Evolutionary conservation across 192 early-diverging fungal species (phyloP).

Genomic region (Coemansia javaensis): DNA sequence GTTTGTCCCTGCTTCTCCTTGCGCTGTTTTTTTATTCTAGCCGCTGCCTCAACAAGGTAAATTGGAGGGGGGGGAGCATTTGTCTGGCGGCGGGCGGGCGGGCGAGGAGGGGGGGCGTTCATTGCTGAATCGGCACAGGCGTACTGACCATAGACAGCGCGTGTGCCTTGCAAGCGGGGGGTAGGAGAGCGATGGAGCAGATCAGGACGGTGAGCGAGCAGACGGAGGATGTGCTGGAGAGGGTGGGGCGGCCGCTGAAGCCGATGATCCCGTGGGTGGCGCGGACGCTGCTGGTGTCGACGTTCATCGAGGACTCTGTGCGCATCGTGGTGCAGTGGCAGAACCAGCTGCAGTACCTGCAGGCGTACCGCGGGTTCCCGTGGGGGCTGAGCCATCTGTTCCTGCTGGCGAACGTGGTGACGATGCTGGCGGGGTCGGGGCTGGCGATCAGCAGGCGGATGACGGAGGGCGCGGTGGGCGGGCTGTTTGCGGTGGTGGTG

Average conservation of each 20-base stretch:
- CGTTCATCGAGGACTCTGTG: constrained; percentile 91
- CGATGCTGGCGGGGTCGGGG: constrained; percentile 82
- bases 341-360: constrained; percentile 83
- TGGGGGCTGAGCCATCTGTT: constrained; percentile 82
- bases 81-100: too few species aligned
- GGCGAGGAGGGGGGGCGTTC: too few species aligned
- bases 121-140: too few species aligned
- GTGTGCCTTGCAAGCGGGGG: too few species aligned
- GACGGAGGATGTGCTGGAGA: constrained; percentile 75
- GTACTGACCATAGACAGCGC: too few species aligned
- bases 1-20: too few species aligned
- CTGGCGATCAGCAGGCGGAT: constrained; percentile 77
- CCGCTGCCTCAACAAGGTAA: too few species aligned
- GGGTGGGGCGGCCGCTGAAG: constrained; percentile 74
- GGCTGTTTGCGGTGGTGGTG: constrained; percentile 76
- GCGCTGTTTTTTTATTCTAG: too few species aligned
- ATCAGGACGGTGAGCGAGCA: constrained; percentile 50
- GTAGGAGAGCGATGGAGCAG: constrained; percentile 35
- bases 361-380: constrained; percentile 75
- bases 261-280: constrained; percentile 86
- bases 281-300: constrained; percentile 91
- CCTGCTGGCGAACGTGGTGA: constrained; percentile 72
- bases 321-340: constrained; percentile 85
- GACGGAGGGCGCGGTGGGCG: constrained; percentile 78
- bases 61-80: too few species aligned